A percentile compares a stretch with the other conserved stretches of the same genome.
Evolutionary conservation across 208 protist genomes (phyloP).

Genomic region (Herpetomonas tarakana): DNA sequence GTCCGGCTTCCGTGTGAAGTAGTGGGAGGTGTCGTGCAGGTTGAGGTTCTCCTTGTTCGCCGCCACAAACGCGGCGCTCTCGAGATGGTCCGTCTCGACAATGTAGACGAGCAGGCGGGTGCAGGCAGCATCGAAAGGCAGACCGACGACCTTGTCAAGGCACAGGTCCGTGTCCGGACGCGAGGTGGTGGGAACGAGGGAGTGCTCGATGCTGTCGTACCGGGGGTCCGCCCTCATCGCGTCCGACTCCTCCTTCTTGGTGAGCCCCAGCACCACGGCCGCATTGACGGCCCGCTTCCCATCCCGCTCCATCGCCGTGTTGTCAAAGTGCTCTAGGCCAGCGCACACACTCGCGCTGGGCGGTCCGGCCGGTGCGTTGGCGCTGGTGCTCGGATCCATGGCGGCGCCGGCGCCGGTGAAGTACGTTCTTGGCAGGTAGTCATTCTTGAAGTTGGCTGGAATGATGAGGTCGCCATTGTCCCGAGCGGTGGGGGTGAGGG

Average conservation of each 20-base stretch:
- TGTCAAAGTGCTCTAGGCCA: constrained; percentile 4
- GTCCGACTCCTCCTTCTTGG: constrained; percentile 18
- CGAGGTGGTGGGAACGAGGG: constrained; percentile 9
- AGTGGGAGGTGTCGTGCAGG: constrained; percentile 23
- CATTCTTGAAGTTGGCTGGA: constrained; percentile 34
- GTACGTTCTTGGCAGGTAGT: neutral
- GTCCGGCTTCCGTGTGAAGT: constrained; percentile 56
- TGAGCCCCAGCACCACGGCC: constrained; percentile 33
- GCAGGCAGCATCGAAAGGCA: constrained; percentile 52
- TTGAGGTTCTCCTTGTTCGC: constrained; percentile 10
- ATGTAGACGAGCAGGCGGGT: constrained; percentile 64
- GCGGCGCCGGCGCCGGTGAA: neutral
- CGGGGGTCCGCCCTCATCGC: constrained; percentile 14
- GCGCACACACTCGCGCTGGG: neutral
- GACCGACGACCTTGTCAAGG: constrained; percentile 38
- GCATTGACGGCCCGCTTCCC: constrained; percentile 13
- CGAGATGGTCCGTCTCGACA: constrained; percentile 30
- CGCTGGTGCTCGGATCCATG: neutral
- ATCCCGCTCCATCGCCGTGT: constrained; percentile 19
- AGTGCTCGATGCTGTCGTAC: constrained; percentile 19
- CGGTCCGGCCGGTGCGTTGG: neutral
- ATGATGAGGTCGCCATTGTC: constrained; percentile 38
- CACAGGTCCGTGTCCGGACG: constrained; percentile 19
- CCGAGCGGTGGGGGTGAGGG: constrained; percentile 19
- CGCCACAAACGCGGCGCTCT: constrained; percentile 2